phyloP scores from a whole-genome alignment of 352 stramenopile genomes.

The Blastocystis sp. region DNA sequence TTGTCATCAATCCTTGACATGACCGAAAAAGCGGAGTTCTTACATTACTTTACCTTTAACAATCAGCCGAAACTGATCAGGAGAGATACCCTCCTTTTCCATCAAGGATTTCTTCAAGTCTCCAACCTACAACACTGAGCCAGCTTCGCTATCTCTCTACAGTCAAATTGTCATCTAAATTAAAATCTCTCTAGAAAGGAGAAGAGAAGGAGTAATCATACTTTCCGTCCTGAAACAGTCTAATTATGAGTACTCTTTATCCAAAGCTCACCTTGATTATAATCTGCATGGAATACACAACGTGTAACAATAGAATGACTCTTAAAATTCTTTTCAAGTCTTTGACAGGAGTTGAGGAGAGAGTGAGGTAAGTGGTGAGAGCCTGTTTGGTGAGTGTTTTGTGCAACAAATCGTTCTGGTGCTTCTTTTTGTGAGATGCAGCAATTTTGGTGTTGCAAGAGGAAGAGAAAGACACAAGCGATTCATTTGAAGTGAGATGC shows the following conservation, averaged over 20 bases:
- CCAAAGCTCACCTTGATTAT: constrained; percentile 35
- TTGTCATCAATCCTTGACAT: constrained; percentile 49
- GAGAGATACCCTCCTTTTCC: constrained; percentile 61
- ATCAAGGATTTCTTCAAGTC: constrained; percentile 59
- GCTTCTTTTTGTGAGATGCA: background rate
- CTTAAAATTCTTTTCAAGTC: too few relatives aligned
- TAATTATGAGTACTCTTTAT: background rate
- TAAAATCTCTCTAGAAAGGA: constrained; percentile 59
- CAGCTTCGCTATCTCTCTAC: background rate
- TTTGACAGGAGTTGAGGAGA: too few relatives aligned
- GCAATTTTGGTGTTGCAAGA: constrained; percentile 14
- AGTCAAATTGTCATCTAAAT: constrained; percentile 60
- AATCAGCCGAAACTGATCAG: constrained; percentile 57
- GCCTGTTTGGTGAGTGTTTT: background rate
- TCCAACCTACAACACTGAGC: background rate
- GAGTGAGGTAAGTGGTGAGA: background rate
- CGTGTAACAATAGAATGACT: background rate
- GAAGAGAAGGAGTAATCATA: background rate
- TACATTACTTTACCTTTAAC: constrained; percentile 62
- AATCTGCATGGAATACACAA: constrained; percentile 39
- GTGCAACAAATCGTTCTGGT: background rate
- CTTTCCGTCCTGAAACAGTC: constrained; percentile 42
- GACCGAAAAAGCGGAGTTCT: background rate
- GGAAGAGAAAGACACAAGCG: background rate
- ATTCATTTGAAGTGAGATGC: too few relatives aligned